Conservation (phyloP, 208 protist species). For the Endotrypanum monterogeii region DNA sequence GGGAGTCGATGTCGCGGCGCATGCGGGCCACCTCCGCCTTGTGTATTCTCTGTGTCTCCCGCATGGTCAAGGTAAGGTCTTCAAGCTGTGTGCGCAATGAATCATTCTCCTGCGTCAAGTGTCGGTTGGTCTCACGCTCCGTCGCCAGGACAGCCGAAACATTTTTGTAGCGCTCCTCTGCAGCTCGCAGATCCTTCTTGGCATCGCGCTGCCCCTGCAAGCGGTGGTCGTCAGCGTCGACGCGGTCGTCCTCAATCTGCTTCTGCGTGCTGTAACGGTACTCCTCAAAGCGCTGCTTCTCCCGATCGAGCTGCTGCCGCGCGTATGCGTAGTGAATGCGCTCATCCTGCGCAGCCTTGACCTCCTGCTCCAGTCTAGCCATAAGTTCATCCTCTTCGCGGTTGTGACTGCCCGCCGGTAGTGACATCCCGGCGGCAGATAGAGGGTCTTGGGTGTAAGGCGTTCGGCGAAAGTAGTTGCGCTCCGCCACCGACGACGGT, state of each 20-base stretch:
- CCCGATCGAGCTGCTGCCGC: conserved; percentile 71
- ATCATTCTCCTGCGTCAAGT: conserved; percentile 81
- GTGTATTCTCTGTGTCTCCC: conserved; percentile 64
- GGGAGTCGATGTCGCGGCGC: conserved; percentile 81
- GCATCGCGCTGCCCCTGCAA: conserved; percentile 53
- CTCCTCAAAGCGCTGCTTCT: conserved; percentile 76
- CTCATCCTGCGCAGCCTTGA: conserved; percentile 76
- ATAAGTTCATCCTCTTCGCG: conserved; percentile 74
- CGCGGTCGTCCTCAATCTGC: conserved; percentile 71
- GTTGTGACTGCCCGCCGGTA: conserved; percentile 9
- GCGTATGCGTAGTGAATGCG: conserved; percentile 63
- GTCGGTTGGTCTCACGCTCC: conserved; percentile 71
- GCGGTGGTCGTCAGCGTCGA: conserved; percentile 41
- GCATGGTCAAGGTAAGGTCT: conserved; percentile 69
- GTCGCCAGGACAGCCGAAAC: conserved; percentile 64
- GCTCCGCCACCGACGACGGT: conserved; percentile 15
- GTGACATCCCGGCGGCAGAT: background rate
- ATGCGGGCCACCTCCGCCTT: conserved; percentile 76
- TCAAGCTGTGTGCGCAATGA: conserved; percentile 77
- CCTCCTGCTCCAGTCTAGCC: conserved; percentile 73
- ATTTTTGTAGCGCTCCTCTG: conserved; percentile 80
- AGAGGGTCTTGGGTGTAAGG: background rate
- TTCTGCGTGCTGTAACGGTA: conserved; percentile 59
- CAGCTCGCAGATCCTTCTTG: conserved; percentile 60
- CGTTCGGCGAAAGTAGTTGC: conserved; percentile 66